Percentiles rank a stretch among this genome's conserved stretches.
These are phyloP conservation scores for Verticillium zaregamsianum DNA, from an alignment of 2,329 filamentous ascomycete species.

Conservation along the genomic window DNA sequence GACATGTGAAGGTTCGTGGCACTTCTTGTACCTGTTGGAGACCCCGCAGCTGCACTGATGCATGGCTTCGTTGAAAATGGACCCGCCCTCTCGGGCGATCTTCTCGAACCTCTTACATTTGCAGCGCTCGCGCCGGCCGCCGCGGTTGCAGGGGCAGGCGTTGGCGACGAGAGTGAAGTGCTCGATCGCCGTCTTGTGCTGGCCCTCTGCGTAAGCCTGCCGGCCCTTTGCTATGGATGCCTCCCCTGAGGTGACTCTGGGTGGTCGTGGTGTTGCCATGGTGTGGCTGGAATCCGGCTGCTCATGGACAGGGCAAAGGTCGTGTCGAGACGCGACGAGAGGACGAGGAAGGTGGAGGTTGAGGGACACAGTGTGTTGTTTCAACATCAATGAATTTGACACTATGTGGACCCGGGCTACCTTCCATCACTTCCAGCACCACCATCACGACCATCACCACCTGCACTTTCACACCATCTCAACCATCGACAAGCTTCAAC, in stretches of 20 bases:
- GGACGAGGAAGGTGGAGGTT: background rate
- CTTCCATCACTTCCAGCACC: too few species aligned
- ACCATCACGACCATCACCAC: too few species aligned
- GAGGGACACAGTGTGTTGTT: background rate
- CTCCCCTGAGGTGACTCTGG: background rate
- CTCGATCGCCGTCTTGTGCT: conserved; percentile 29
- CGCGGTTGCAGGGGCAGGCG: conserved; percentile 16
- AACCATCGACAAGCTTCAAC: conserved; percentile 9
- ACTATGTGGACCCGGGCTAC: background rate
- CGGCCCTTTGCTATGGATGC: conserved; percentile 17
- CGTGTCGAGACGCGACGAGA: background rate
- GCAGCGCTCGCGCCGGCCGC: conserved; percentile 30
- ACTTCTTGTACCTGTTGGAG: conserved; percentile 33
- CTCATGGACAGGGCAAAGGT: background rate
- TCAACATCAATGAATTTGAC: background rate
- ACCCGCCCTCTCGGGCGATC: conserved; percentile 24
- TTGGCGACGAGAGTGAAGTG: conserved; percentile 25
- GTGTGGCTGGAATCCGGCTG: background rate
- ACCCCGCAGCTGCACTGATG: conserved; percentile 31
- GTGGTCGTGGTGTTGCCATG: background rate
- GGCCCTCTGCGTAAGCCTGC: conserved; percentile 24
- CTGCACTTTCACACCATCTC: background rate
- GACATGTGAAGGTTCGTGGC: conserved; percentile 30
- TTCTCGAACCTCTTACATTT: conserved; percentile 34
- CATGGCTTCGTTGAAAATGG: conserved; percentile 38